Conservation (phyloP, 2,329 filamentous ascomycete species). For the Gnomoniopsis sp. region DNA sequence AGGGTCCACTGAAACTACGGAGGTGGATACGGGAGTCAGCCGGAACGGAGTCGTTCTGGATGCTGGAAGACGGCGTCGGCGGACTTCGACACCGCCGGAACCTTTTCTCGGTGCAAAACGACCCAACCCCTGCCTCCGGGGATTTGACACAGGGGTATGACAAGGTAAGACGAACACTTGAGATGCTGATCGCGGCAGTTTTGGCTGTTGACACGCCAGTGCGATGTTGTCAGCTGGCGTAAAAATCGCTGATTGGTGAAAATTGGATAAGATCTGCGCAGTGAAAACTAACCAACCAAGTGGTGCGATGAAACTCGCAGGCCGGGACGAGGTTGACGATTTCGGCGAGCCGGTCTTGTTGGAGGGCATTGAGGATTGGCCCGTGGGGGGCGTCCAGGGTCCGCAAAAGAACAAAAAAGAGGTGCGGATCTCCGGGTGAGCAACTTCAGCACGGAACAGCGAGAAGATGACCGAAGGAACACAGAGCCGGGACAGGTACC, state of each 20-base stretch:
- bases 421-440: conserved; percentile 2
- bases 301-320: conserved; percentile 13
- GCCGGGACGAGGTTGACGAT: conserved; percentile 3
- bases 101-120: not conserved
- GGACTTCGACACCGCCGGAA: not conserved
- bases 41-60: not conserved
- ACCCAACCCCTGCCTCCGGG: not conserved
- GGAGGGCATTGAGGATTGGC: conserved; percentile 8
- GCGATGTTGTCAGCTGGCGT: not conserved
- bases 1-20: no score
- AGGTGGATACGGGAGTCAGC: no score
- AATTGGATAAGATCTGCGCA: not conserved
- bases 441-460: not conserved
- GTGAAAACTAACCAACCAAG: conserved; percentile 15
- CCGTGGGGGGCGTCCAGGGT: not conserved
- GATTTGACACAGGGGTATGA: not conserved
- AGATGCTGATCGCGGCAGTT: conserved; percentile 46
- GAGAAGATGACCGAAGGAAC: not conserved
- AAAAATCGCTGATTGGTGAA: not conserved
- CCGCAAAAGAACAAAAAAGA: conserved; percentile 5
- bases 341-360: not conserved
- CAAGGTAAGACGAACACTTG: conserved; percentile 35
- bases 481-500: conserved; percentile 2
- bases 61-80: not conserved
- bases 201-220: conserved; percentile 29